These are phyloP conservation scores for Chalciporus sphaerocephalus DNA, from an alignment of 768 basidiomycete species.

Conservation along the genomic window DNA sequence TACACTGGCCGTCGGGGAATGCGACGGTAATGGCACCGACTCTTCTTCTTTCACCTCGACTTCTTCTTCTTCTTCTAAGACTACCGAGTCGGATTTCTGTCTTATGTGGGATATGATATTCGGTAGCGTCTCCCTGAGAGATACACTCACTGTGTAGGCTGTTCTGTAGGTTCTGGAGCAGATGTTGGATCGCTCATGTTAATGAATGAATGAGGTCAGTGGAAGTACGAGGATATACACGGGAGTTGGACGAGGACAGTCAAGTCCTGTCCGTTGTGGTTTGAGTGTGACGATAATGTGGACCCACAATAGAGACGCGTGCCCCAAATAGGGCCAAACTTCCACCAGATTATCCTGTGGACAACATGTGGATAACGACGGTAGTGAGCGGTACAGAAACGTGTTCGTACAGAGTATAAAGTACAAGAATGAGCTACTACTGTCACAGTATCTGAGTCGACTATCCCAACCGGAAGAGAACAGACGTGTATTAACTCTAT, in stretches of 20 bases:
- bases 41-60: constrained; percentile 16
- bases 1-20: constrained; percentile 5
- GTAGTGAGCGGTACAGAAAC: neutral
- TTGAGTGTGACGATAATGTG: constrained; percentile 1
- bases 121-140: neutral
- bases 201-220: constrained; percentile 28
- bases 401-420: neutral
- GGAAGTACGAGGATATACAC: constrained; percentile 8
- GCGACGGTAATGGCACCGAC: neutral
- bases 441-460: neutral
- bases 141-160: constrained; percentile 15
- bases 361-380: neutral
- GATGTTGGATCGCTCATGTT: constrained; percentile 26
- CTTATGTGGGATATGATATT: constrained; percentile 13
- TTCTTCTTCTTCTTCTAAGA: constrained; percentile 1
- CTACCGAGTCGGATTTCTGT: constrained; percentile 1
- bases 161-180: neutral
- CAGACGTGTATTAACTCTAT: neutral
- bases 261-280: constrained; percentile 7
- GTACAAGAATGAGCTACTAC: neutral
- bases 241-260: constrained; percentile 10
- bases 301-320: constrained; percentile 1
- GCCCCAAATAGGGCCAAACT: constrained; percentile 27
- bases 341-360: neutral
- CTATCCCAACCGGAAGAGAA: neutral